Percentiles rank a stretch among this genome's conserved stretches.
These are phyloP conservation scores for Boletales sp. DNA, from an alignment of 768 basidiomycete species.

Conservation along the genomic window DNA sequence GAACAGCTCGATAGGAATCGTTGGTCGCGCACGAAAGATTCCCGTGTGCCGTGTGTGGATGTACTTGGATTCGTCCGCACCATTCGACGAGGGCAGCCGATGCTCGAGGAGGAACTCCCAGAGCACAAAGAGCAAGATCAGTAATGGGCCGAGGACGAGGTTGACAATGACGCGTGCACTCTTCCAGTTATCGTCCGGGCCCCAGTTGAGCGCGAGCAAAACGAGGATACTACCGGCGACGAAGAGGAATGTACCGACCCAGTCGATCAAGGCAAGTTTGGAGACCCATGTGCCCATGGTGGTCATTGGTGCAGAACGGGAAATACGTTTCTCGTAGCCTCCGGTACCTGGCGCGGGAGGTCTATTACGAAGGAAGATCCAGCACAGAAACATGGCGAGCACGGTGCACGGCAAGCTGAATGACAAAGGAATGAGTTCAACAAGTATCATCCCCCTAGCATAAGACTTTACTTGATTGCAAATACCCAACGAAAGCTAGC, in stretches of 20 bases:
- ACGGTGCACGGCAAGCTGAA: slow-evolving; percentile 38
- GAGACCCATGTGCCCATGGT: slow-evolving; percentile 19
- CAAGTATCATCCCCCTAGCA: neutral
- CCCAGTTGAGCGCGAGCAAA: slow-evolving; percentile 50
- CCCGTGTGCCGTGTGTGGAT: slow-evolving; percentile 8
- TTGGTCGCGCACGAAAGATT: slow-evolving; percentile 34
- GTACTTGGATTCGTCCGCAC: neutral
- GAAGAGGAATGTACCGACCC: slow-evolving; percentile 45
- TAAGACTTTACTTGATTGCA: slow-evolving; percentile 44
- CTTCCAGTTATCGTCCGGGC: slow-evolving; percentile 41
- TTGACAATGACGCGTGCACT: slow-evolving; percentile 42
- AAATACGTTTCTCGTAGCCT: slow-evolving; percentile 9
- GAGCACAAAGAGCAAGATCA: slow-evolving; percentile 36
- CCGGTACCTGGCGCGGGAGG: slow-evolving; percentile 17
- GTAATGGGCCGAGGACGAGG: slow-evolving; percentile 42
- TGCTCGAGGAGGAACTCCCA: slow-evolving; percentile 44
- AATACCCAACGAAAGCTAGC: slow-evolving; percentile 52
- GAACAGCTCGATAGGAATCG: slow-evolving; percentile 47
- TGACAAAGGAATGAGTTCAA: neutral
- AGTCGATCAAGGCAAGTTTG: slow-evolving; percentile 39
- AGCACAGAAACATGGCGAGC: slow-evolving; percentile 36
- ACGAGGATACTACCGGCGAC: slow-evolving; percentile 42
- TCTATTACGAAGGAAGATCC: slow-evolving; percentile 38
- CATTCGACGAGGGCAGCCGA: neutral
- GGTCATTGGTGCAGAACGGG: neutral